These are phyloP conservation scores for Gastrolobium bilobum DNA, from an alignment of 306 rosid genomes.

Conservation along the genomic window DNA sequence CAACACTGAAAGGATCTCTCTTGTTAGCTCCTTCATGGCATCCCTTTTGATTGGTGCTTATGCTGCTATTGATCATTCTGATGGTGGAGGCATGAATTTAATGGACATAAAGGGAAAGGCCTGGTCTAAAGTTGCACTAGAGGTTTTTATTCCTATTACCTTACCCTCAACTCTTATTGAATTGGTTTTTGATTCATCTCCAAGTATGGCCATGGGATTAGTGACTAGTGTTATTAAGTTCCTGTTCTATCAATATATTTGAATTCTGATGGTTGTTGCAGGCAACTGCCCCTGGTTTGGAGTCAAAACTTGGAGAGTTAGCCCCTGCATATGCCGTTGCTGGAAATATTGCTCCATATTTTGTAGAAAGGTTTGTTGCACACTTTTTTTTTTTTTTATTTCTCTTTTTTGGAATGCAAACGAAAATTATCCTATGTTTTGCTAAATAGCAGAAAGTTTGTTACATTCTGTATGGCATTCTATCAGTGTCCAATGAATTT, in stretches of 20 bases:
- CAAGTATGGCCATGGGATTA: background rate
- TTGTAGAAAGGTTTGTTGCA: conserved; percentile 73
- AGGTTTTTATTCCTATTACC: conserved; percentile 60
- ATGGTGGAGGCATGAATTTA: conserved; percentile 95
- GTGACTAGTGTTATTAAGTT: conserved; percentile 2
- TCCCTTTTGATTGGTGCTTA: conserved; percentile 79
- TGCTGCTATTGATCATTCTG: conserved; percentile 91
- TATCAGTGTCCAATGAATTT: conserved; percentile 27
- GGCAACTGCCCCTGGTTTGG: conserved; percentile 90
- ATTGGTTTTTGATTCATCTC: background rate
- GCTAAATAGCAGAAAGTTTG: background rate
- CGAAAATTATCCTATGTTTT: background rate
- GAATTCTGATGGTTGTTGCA: conserved; percentile 51
- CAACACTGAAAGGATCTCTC: conserved; percentile 91
- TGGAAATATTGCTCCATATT: conserved; percentile 81
- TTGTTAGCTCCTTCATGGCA: conserved; percentile 95
- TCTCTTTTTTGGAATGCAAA: conserved; percentile 33
- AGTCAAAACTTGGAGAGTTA: conserved; percentile 82
- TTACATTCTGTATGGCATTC: conserved; percentile 4
- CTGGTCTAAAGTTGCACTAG: conserved; percentile 77
- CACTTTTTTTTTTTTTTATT: background rate
- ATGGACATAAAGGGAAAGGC: conserved; percentile 81
- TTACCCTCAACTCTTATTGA: conserved; percentile 14
- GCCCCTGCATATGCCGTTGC: conserved; percentile 93
- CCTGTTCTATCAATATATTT: conserved; percentile 29